Percentiles rank a stretch among this genome's conserved stretches.
Evolutionary conservation across 2,329 filamentous ascomycete species (phyloP).

Genomic region (Aspergillus sp.): DNA sequence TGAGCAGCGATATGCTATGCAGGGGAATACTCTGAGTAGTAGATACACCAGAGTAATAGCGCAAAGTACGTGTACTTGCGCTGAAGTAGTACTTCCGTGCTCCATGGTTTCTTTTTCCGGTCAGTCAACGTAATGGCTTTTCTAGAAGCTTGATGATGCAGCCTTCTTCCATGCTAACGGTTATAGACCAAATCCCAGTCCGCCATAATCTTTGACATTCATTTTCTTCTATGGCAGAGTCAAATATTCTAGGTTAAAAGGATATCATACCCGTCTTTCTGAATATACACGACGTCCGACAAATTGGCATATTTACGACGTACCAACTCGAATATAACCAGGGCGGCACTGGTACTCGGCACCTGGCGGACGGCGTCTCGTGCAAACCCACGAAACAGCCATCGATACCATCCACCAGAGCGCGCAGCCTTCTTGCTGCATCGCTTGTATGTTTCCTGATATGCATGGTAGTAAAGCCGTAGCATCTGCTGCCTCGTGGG

Average conservation of each 20-base stretch:
- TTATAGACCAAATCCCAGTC: no score
- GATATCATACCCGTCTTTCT: slow-evolving; percentile 55
- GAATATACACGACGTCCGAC: slow-evolving; percentile 47
- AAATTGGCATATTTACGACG: slow-evolving; percentile 51
- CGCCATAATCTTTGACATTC: no score
- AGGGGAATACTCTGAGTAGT: no score
- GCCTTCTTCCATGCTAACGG: no score
- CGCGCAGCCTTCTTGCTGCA: slow-evolving; percentile 44
- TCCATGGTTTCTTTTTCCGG: no score
- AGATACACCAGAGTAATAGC: no score
- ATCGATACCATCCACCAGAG: slow-evolving; percentile 47
- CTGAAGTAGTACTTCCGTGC: no score
- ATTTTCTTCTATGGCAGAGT: not conserved
- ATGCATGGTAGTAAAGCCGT: slow-evolving; percentile 51
- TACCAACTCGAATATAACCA: slow-evolving; percentile 59
- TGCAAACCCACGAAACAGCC: slow-evolving; percentile 52
- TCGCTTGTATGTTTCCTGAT: slow-evolving; percentile 51
- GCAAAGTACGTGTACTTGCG: no score
- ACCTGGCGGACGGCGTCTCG: slow-evolving; percentile 51
- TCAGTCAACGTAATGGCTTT: no score
- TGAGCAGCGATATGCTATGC: no score
- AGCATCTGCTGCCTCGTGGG: slow-evolving; percentile 39
- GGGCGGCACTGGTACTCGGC: slow-evolving; percentile 55
- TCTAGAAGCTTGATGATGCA: no score
- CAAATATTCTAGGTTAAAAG: slow-evolving; percentile 37